Base-by-base conservation (phyloP, 495 filamentous ascomycete genomes). In the Penicillium atrosanguineum region DNA sequence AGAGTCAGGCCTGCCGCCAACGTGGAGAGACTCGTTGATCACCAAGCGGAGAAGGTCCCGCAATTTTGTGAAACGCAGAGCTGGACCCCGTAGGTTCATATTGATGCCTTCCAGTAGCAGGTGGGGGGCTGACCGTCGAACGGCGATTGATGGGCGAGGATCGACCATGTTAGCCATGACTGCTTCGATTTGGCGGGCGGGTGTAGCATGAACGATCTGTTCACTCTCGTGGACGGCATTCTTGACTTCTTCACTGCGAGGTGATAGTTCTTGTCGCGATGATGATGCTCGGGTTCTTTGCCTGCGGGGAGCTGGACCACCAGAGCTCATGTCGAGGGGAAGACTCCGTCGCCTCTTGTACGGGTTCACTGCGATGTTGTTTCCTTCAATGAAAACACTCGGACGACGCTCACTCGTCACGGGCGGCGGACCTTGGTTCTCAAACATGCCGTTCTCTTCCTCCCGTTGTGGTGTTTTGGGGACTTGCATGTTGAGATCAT, bases 401-500 rank as follows among this genome's bases (percentile, higher is more conserved):
- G 74, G 67, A 21, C 73, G 71, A 44, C 37, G 62, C 37, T 74
- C 70, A 31, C 51, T 44, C 9, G 49, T 23, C 36, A 58, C 48
- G 3, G 56, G 29, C 26, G 65, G 51, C 26, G 48, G 53, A 55
- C 51, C 56, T 15, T 53, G 45, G 16, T 62, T 56, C 15, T 67
- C 63, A 19, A 71, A 60, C 28, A 71, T 65, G 14, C 71, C 68
- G 41, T 52, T 63, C 11, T 71, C 69, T 20, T 69, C 57, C 56
- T 80, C 78, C 20, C 65, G 57, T 45, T 73, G 72, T 7, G 71
- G 72, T 8, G 79, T 85, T 52, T 87, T 82, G 18, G 88, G 88
- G 23, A 92, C 77, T 56, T 88, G 83, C 87, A 92, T 89, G 66
- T 91, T 87, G 60, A 92, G 78, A 65, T 91, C 88, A 56, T 91